Evolutionary conservation across 2,329 filamentous ascomycete genomes (phyloP).

Genomic region (Chaetomium sp.): DNA sequence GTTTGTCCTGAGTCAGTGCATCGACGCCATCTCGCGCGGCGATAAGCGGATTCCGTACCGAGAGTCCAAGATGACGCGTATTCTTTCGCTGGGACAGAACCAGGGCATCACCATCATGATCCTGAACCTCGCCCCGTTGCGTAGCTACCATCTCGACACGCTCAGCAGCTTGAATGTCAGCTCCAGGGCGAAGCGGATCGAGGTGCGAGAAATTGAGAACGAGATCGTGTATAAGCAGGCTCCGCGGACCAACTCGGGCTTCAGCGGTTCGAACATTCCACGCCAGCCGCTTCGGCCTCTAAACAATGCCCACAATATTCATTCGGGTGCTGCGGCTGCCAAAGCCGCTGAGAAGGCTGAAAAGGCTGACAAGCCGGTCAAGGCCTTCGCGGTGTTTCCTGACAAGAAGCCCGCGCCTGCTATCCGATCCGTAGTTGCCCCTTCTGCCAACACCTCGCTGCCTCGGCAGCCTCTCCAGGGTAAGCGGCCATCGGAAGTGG

Average conservation of each 20-base stretch:
- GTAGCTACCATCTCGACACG: slow-evolving; percentile 89
- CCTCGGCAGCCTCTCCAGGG: slow-evolving; percentile 28
- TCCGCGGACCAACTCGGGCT: slow-evolving; percentile 43
- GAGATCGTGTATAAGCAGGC: slow-evolving; percentile 80
- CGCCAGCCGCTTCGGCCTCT: slow-evolving; percentile 77
- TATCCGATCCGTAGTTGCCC: slow-evolving; percentile 23
- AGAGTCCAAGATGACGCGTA: slow-evolving; percentile 96
- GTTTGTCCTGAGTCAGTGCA: slow-evolving; percentile 89
- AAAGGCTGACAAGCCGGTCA: slow-evolving; percentile 51
- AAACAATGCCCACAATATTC: slow-evolving; percentile 67
- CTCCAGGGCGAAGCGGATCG: slow-evolving; percentile 91
- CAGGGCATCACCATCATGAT: slow-evolving; percentile 96
- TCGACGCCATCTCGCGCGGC: slow-evolving; percentile 79
- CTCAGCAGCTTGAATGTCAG: slow-evolving; percentile 91
- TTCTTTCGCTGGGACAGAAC: slow-evolving; percentile 86
- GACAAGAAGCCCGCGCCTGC: slow-evolving; percentile 54
- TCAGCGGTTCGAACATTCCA: slow-evolving; percentile 38
- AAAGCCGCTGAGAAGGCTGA: slow-evolving; percentile 42
- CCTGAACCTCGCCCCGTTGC: slow-evolving; percentile 83
- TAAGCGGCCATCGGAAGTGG: slow-evolving; percentile 36
- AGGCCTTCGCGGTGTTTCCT: slow-evolving; percentile 75
- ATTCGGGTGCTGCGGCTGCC: slow-evolving; percentile 49
- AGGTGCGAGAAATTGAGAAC: slow-evolving; percentile 92
- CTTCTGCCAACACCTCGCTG: slow-evolving; percentile 28
- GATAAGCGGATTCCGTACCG: slow-evolving; percentile 81